These are phyloP conservation scores for Arbutus unedo DNA, from an alignment of 148 eudicot species.

Conservation along the genomic window DNA sequence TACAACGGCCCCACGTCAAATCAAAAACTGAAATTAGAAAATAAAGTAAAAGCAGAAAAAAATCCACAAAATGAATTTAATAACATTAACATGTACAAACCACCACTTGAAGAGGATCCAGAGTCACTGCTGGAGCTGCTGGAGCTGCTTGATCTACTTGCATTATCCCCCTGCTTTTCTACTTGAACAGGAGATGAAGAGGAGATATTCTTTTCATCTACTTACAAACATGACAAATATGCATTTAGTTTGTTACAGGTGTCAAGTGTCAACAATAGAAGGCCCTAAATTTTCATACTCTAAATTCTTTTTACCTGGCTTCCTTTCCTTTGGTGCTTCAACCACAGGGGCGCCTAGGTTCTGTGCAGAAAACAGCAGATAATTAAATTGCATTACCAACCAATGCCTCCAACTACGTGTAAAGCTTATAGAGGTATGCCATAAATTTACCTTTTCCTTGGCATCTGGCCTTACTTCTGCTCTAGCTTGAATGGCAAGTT, in stretches of 20 bases:
- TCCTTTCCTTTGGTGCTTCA: conserved; percentile 40
- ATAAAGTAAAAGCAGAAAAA: background rate
- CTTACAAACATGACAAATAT: conserved; percentile 8
- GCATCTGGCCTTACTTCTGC: conserved; percentile 32
- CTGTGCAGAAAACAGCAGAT: conserved; percentile 31
- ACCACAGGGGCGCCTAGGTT: conserved; percentile 25
- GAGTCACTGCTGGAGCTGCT: conserved; percentile 67
- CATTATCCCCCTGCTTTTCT: conserved; percentile 43
- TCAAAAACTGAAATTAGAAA: background rate
- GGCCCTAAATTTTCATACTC: background rate
- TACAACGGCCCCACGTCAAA: background rate
- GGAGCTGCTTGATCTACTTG: conserved; percentile 47
- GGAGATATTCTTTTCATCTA: conserved; percentile 43
- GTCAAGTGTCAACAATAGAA: background rate
- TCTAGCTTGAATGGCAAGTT: conserved; percentile 35
- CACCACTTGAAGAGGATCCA: conserved; percentile 82
- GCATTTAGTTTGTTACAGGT: conserved; percentile 3
- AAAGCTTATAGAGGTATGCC: background rate
- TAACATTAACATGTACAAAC: background rate
- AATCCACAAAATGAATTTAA: background rate
- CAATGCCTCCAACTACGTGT: background rate
- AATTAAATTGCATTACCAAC: conserved; percentile 11
- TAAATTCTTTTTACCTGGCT: conserved; percentile 41
- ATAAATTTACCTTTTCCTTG: conserved; percentile 41
- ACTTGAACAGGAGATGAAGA: conserved; percentile 40